Conservation (phyloP, 1,284 basidiomycete species). For the Ceratobasidium sp. region DNA sequence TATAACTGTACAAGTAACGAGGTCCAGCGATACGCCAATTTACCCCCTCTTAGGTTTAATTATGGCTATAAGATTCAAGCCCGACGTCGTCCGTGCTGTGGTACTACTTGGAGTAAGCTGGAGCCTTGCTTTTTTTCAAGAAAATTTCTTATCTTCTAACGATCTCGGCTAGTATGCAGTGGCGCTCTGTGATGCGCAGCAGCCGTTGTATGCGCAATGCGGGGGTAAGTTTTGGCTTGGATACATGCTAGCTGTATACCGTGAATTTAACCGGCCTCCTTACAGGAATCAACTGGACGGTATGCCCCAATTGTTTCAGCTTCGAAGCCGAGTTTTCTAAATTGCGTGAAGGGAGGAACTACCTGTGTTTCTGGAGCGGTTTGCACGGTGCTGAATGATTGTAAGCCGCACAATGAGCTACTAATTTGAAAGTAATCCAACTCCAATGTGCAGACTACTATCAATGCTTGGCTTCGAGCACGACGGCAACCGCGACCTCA, state of each 20-base stretch:
- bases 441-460: conserved; percentile 6
- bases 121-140: neutral
- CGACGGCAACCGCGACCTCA: neutral
- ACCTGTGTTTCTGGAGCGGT: conserved; percentile 22
- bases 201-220: conserved; percentile 42
- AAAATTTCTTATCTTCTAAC: no score
- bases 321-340: no score
- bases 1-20: neutral
- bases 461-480: conserved; percentile 26
- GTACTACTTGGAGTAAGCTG: conserved; percentile 13
- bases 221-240: neutral
- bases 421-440: no score
- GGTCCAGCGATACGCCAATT: no score
- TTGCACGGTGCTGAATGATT: conserved; percentile 29
- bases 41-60: neutral
- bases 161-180: neutral
- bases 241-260: neutral
- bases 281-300: conserved; percentile 30
- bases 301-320: neutral
- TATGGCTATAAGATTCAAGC: conserved; percentile 2
- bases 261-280: neutral
- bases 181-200: conserved; percentile 13
- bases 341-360: conserved; percentile 13
- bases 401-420: neutral
- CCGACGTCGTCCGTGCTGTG: neutral